Evolutionary conservation across 768 basidiomycete species (phyloP).

Genomic region (Hemileccinum impolitum): DNA sequence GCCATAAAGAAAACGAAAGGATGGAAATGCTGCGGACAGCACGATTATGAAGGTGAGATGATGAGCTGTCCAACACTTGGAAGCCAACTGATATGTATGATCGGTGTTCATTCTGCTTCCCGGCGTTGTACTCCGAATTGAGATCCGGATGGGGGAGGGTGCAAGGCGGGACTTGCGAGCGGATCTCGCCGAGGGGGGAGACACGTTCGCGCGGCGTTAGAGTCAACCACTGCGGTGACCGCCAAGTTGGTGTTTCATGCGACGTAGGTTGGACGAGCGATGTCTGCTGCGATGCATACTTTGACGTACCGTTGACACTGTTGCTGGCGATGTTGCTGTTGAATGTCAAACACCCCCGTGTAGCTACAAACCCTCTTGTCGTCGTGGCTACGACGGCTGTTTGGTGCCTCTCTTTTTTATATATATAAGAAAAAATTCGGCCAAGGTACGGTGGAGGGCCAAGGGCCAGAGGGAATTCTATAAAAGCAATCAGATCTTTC

Average conservation of each 20-base stretch:
- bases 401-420: neutral
- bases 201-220: conserved; percentile 21
- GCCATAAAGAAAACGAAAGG: neutral
- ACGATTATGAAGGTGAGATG: conserved; percentile 17
- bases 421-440: no score
- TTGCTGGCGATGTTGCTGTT: no score
- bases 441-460: neutral
- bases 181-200: conserved; percentile 23
- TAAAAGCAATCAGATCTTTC: conserved; percentile 7
- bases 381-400: conserved; percentile 2
- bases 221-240: neutral
- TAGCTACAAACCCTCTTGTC: neutral
- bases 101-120: conserved; percentile 15
- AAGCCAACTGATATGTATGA: conserved; percentile 9
- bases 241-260: conserved; percentile 17
- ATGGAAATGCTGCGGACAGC: conserved; percentile 10
- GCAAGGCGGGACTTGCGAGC: conserved; percentile 20
- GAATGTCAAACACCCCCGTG: neutral
- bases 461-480: neutral
- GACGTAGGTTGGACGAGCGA: neutral
- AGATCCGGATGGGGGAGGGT: conserved; percentile 18
- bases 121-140: conserved; percentile 11
- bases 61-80: conserved; percentile 10
- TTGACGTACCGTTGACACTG: neutral
- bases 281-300: conserved; percentile 9